Evolutionary conservation across 768 basidiomycete genomes (phyloP).

Genomic region (Termitomyces sp.): DNA sequence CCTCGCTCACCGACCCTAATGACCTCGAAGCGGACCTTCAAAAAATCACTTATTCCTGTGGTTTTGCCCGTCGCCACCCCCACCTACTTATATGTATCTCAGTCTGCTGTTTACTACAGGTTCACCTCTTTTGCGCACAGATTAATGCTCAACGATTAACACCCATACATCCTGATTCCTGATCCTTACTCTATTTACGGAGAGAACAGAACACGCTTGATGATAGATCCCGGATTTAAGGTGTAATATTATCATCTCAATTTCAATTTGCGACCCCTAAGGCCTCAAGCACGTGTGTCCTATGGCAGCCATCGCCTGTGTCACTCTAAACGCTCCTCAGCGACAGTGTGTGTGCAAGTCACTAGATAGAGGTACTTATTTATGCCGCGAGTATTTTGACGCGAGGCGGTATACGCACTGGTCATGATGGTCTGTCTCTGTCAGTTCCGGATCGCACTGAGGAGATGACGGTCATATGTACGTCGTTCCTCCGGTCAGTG

Average conservation of each 20-base stretch:
- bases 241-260: not conserved
- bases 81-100: not conserved
- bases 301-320: not conserved
- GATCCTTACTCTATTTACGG: no score
- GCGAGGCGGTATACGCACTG: no score
- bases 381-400: no score
- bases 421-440: no score
- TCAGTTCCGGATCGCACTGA: no score
- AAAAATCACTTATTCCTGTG: not conserved
- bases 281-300: not conserved
- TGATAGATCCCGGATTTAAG: not conserved
- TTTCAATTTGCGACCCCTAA: not conserved
- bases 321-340: not conserved
- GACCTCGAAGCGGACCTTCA: not conserved
- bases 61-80: not conserved
- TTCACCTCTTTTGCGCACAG: not conserved
- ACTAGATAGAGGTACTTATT: no score
- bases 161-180: not conserved
- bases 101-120: not conserved
- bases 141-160: not conserved
- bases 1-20: slow-evolving; percentile 7
- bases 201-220: not conserved
- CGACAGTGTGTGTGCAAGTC: no score
- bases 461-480: no score
- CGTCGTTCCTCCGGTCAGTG: no score